These are phyloP conservation scores for Penicillium hesseltinei DNA, from an alignment of 2,329 filamentous ascomycete genomes.

Conservation along the genomic window DNA sequence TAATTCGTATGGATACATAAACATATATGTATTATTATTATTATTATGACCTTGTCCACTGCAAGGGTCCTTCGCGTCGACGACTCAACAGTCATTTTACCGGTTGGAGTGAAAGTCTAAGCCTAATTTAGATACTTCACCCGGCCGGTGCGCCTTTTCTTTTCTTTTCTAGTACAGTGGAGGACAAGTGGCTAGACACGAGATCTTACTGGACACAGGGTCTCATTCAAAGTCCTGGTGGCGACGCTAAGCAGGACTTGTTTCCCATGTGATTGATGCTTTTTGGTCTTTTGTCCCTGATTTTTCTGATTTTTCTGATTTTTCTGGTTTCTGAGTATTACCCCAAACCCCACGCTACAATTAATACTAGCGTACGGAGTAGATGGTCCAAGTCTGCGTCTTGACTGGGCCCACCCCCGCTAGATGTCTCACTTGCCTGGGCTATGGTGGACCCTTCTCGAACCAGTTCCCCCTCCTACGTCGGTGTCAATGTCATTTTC, in stretches of 20 bases:
- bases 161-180: not conserved
- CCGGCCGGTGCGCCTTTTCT: not conserved
- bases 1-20: not conserved
- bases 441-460: not conserved
- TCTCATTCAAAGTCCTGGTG: not conserved
- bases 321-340: not conserved
- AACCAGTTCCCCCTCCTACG: not conserved
- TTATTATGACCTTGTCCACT: not conserved
- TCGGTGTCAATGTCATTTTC: not conserved
- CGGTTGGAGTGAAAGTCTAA: not conserved
- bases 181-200: not conserved
- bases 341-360: not conserved
- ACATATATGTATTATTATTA: not conserved
- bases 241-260: not conserved
- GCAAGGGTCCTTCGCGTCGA: not conserved
- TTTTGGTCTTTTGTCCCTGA: not conserved
- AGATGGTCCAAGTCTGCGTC: not conserved
- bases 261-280: not conserved
- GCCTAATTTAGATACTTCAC: not conserved
- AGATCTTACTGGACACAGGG: not conserved
- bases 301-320: not conserved
- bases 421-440: conserved; percentile 6
- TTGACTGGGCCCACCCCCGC: not conserved
- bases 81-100: not conserved
- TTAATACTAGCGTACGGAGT: not conserved